These are phyloP conservation scores for Eucalyptus brandiana DNA, from an alignment of 345 rosid genomes.

Conservation along the genomic window DNA sequence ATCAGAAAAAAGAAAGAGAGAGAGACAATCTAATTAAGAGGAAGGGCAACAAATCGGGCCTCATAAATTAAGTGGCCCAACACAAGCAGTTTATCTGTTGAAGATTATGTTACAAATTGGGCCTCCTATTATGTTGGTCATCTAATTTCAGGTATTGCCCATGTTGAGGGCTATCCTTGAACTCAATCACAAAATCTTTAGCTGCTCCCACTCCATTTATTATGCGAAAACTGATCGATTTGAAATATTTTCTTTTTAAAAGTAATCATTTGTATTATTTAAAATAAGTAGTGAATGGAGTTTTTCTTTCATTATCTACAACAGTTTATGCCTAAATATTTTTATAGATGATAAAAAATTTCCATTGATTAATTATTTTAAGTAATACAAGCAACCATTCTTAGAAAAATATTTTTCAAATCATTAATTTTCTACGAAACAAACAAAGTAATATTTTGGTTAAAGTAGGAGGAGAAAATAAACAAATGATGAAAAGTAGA, in stretches of 20 bases:
- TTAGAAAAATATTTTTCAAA: too few relatives aligned
- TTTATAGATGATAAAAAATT: too few relatives aligned
- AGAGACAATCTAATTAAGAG: not conserved
- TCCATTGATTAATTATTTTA: too few relatives aligned
- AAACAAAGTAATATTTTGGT: not conserved
- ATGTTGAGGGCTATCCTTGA: not conserved
- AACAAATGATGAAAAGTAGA: not conserved
- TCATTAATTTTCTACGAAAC: too few relatives aligned
- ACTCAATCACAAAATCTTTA: not conserved
- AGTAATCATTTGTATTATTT: too few relatives aligned
- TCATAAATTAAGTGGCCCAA: not conserved
- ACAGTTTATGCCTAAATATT: too few relatives aligned
- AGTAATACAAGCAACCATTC: too few relatives aligned
- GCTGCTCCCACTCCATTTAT: not conserved
- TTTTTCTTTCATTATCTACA: too few relatives aligned
- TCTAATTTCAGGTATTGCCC: not conserved
- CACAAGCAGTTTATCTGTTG: not conserved
- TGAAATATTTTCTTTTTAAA: too few relatives aligned
- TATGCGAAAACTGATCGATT: too few relatives aligned
- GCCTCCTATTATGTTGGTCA: not conserved
- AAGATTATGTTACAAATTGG: not conserved
- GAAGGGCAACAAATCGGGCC: not conserved
- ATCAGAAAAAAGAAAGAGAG: not conserved
- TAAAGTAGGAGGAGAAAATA: not conserved
- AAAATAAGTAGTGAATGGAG: too few relatives aligned